Percentiles rank a stretch among this genome's conserved stretches.
Evolutionary conservation across 345 rosid genomes (phyloP).

Genomic region (Physaria fendleri): DNA sequence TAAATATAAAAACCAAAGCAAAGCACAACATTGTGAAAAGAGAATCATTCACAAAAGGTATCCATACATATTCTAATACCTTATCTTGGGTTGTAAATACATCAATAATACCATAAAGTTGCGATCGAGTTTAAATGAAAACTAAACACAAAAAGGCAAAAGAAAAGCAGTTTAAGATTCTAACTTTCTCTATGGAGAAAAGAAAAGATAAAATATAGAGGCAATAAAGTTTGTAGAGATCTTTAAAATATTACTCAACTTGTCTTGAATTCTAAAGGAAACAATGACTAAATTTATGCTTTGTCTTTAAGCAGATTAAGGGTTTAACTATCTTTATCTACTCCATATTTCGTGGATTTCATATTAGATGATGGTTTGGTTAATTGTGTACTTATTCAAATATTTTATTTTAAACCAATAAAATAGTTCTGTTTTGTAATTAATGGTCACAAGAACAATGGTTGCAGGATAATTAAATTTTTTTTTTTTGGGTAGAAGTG

Average conservation of each 20-base stretch:
- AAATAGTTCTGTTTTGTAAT: background rate
- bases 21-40: background rate
- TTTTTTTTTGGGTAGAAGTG: too few species aligned
- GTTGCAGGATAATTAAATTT: background rate
- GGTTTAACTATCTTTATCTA: background rate
- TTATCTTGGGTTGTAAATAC: constrained; percentile 2
- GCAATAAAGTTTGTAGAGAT: constrained; percentile 22
- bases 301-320: constrained; percentile 4
- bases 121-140: constrained; percentile 1
- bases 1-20: background rate
- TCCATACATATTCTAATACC: constrained; percentile 8
- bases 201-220: constrained; percentile 16
- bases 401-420: background rate
- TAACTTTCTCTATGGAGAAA: constrained; percentile 23
- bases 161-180: constrained; percentile 24
- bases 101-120: constrained; percentile 4
- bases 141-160: constrained; percentile 16
- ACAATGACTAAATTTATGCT: constrained; percentile 10
- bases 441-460: background rate
- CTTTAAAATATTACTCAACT: constrained; percentile 25
- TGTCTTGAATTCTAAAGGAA: constrained; percentile 27
- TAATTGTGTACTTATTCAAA: background rate
- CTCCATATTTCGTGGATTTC: background rate
- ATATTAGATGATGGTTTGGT: background rate
- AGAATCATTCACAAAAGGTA: constrained; percentile 18